These are phyloP conservation scores for Fusarium stilboides DNA, from an alignment of 2,329 filamentous ascomycete species.

Conservation along the genomic window DNA sequence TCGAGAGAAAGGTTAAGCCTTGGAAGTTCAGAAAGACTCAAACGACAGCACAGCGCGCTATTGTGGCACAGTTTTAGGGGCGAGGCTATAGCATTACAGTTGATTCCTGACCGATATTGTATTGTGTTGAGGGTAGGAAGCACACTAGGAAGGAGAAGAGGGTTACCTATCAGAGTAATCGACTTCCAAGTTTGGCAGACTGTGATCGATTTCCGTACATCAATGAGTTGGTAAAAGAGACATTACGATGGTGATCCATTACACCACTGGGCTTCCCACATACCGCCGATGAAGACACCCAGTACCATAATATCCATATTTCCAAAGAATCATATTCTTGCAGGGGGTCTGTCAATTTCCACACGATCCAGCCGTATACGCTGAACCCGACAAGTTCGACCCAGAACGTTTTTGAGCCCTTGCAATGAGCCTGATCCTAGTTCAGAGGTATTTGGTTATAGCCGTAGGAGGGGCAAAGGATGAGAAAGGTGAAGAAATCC, in stretches of 20 bases:
- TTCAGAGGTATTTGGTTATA: not conserved
- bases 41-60: too few species aligned
- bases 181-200: constrained; percentile 46
- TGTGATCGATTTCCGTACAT: constrained; percentile 48
- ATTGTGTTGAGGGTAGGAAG: too few species aligned
- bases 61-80: too few species aligned
- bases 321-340: constrained; percentile 41
- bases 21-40: too few species aligned
- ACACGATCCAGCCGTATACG: constrained; percentile 78
- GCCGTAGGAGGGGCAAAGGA: not conserved
- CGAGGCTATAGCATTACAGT: too few species aligned
- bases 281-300: constrained; percentile 50
- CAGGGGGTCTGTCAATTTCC: constrained; percentile 39
- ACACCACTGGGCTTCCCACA: constrained; percentile 56
- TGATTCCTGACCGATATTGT: too few species aligned
- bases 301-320: constrained; percentile 39
- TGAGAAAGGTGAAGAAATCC: not conserved
- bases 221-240: constrained; percentile 49
- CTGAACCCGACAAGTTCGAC: constrained; percentile 54
- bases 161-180: constrained; percentile 9
- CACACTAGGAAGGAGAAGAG: too few species aligned
- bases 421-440: constrained; percentile 5
- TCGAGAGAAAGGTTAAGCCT: too few species aligned
- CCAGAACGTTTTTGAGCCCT: too few species aligned
- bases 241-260: constrained; percentile 46